phyloP scores from a whole-genome alignment of 1,139 yeast genomes.

The Suhomyces coccinellae region DNA sequence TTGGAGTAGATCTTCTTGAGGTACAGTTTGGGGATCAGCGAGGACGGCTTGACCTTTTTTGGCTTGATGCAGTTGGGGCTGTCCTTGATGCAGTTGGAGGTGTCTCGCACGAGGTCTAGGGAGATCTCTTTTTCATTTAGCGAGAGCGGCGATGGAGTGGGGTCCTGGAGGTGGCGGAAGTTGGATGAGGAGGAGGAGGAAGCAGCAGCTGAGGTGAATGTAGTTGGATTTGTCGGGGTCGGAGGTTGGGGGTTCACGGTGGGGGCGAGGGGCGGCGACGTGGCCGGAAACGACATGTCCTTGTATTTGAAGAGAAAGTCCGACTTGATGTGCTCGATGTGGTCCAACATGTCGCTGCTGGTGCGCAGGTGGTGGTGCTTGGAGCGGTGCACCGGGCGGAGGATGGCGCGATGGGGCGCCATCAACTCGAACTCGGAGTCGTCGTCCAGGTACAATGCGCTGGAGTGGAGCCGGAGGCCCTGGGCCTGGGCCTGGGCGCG shows the following conservation, averaged over 20 bases:
- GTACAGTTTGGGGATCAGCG: conserved; percentile 19
- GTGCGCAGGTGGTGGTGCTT: conserved; percentile 12
- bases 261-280: conserved; percentile 9
- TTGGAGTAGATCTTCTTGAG: conserved; percentile 39
- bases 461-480: conserved; percentile 13
- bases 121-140: conserved; percentile 9
- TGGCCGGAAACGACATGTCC: conserved; percentile 12
- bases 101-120: not conserved
- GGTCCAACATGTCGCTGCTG: conserved; percentile 10
- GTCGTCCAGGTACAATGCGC: conserved; percentile 35
- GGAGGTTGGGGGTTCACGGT: not conserved
- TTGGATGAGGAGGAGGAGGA: no score
- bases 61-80: conserved; percentile 1
- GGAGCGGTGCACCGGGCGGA: conserved; percentile 20
- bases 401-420: conserved; percentile 19
- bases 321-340: conserved; percentile 17
- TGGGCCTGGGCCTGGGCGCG: not conserved
- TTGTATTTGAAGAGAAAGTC: conserved; percentile 37
- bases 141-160: conserved; percentile 27
- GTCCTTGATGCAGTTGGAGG: not conserved
- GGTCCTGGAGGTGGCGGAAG: conserved; percentile 15
- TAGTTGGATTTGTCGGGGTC: no score
- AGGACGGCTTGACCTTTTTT: conserved; percentile 10
- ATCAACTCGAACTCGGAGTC: conserved; percentile 33
- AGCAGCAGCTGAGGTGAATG: no score